Base-by-base conservation (phyloP, 2,329 filamentous ascomycete species). In the Macrophomina pseudophaseolina region DNA sequence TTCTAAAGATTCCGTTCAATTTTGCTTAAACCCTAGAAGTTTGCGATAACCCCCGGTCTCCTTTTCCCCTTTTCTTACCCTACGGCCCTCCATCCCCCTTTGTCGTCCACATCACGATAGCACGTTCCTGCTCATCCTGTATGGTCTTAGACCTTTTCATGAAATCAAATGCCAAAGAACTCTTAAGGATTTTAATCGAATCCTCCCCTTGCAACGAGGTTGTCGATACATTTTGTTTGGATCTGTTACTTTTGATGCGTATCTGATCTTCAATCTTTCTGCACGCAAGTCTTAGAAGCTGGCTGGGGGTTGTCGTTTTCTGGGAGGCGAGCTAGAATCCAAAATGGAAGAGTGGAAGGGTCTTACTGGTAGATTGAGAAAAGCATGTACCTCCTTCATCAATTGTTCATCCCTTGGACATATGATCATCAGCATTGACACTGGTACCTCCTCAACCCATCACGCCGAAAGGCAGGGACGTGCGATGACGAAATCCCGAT, bases 1-100 rank as follows among this genome's bases (percentile, higher is more conserved):
- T 64, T 64, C 64, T 66, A 66, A 66, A 66, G 64, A 66, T 66
- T 66, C 54, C 64, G 64, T 66, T 66, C 64, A 66, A 66, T 48
- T 56, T 60, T 64, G 64, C 64, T 66, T 66, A 60, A 66, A 60
- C 64, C 53, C 64, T 66, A 66, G 64, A 66, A 66, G 44, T 59
- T 66, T 66, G 64, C 64, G 54, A 60, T 66, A 66, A 60, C 54
- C 64, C 53, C 53, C 52, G 40, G 52, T 38, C 32, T 42, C 32
- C 63, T 46, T 49, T 64, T 65, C 44, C 54, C 54, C 54, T 60
- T 54, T 59, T 52, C 23, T 60, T 60, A 51, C 64, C 64, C 53
- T 66, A 48, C 51, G 51, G 51, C 63, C 63, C 51, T 48, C 51
- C 44, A 53, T 48, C 64, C 64, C 63, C 63, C 63, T 65, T 65